Conservation (phyloP, 495 filamentous ascomycete genomes). For the Echria macrotheca region DNA sequence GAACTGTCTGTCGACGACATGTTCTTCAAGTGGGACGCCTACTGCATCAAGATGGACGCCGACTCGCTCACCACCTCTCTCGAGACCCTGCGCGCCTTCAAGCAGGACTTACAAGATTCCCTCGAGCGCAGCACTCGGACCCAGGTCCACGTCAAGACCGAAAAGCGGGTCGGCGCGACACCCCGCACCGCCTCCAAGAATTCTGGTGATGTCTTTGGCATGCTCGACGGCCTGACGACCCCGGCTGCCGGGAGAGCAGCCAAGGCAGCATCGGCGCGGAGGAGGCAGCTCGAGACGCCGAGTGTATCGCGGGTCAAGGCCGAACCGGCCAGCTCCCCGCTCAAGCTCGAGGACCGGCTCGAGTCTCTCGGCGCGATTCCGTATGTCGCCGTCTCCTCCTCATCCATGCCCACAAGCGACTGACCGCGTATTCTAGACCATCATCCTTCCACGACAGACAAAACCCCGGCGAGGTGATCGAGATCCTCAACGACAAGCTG, state of each 20-base stretch:
- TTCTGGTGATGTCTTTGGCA: constrained; percentile 71
- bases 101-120: constrained; percentile 77
- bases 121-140: constrained; percentile 63
- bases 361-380: constrained; percentile 33
- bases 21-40: constrained; percentile 97
- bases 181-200: constrained; percentile 53
- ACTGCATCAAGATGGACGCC: constrained; percentile 80
- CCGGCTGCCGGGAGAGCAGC: constrained; percentile 47
- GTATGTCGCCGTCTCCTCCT: constrained; percentile 19
- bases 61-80: constrained; percentile 68
- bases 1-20: constrained; percentile 72
- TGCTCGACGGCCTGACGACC: constrained; percentile 77
- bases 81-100: constrained; percentile 66
- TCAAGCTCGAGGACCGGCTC: constrained; percentile 36
- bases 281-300: constrained; percentile 48
- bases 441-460: constrained; percentile 63
- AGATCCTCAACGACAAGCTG: constrained; percentile 77
- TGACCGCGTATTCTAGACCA: constrained; percentile 32
- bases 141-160: constrained; percentile 46
- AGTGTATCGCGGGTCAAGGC: constrained; percentile 41
- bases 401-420: too few relatives aligned
- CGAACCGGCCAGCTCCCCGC: constrained; percentile 41
- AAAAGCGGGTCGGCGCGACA: constrained; percentile 60
- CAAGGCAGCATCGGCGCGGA: constrained; percentile 51
- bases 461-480: constrained; percentile 73